These are phyloP conservation scores for Teratosphaeria destructans DNA, from an alignment of 2,329 filamentous ascomycete species.

Conservation along the genomic window DNA sequence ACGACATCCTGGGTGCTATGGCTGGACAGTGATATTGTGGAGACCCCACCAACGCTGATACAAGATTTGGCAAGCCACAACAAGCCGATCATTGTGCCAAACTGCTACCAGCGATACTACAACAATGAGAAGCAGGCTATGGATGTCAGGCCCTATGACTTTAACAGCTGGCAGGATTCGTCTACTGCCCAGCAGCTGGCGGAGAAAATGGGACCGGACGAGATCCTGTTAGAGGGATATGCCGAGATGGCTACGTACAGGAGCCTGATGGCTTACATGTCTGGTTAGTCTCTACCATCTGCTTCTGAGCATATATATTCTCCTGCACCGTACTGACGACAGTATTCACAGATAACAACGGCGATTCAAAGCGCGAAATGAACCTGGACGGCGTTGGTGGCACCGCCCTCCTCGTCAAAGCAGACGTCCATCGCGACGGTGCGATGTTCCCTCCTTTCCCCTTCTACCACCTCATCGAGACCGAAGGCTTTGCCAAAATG, in stretches of 20 bases:
- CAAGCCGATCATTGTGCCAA: slow-evolving; percentile 85
- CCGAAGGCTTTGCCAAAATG: slow-evolving; percentile 97
- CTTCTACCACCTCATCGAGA: slow-evolving; percentile 96
- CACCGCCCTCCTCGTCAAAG: slow-evolving; percentile 85
- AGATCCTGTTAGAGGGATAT: slow-evolving; percentile 90
- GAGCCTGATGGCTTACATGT: slow-evolving; percentile 79
- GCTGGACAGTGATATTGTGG: slow-evolving; percentile 86
- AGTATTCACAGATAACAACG: slow-evolving; percentile 13
- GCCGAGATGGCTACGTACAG: slow-evolving; percentile 86
- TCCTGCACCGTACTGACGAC: slow-evolving; percentile 13
- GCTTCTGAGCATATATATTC: not conserved
- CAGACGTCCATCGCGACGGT: slow-evolving; percentile 90
- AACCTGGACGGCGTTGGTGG: slow-evolving; percentile 88
- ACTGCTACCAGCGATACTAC: slow-evolving; percentile 80
- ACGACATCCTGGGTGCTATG: slow-evolving; percentile 92
- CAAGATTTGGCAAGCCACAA: slow-evolving; percentile 83
- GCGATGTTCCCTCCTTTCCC: slow-evolving; percentile 97
- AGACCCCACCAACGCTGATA: slow-evolving; percentile 74
- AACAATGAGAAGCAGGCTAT: slow-evolving; percentile 59
- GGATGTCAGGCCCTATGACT: slow-evolving; percentile 82
- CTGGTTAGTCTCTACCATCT: slow-evolving; percentile 33
- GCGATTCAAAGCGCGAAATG: slow-evolving; percentile 32
- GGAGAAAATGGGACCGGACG: slow-evolving; percentile 73
- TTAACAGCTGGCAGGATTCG: slow-evolving; percentile 95
- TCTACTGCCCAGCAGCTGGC: slow-evolving; percentile 65